Evolutionary conservation across 1,284 basidiomycete species (phyloP).

Genomic region (Cronartium quercuum): DNA sequence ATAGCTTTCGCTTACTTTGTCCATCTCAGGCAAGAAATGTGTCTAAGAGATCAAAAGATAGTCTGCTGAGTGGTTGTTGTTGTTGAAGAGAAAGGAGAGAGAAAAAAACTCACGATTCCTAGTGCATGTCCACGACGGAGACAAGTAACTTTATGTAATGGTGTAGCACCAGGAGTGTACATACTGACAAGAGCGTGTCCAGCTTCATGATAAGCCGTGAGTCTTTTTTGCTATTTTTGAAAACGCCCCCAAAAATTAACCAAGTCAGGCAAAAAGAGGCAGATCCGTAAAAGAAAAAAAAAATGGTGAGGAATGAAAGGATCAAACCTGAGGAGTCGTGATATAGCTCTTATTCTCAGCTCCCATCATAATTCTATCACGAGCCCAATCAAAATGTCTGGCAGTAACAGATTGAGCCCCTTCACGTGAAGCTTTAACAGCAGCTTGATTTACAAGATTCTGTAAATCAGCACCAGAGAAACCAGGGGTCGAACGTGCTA

Average conservation of each 20-base stretch:
- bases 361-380: conserved; percentile 91
- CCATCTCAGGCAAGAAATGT: conserved; percentile 74
- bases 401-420: conserved; percentile 64
- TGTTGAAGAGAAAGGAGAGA: background rate
- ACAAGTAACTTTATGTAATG: conserved; percentile 91
- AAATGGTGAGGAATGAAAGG: background rate
- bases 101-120: conserved; percentile 62
- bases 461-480: conserved; percentile 88
- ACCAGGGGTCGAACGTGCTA: conserved; percentile 83
- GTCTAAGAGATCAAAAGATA: conserved; percentile 51
- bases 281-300: background rate
- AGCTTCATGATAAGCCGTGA: conserved; percentile 93
- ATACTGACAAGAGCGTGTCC: conserved; percentile 85
- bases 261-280: background rate
- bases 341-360: conserved; percentile 81
- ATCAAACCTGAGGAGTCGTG: conserved; percentile 73
- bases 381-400: conserved; percentile 87
- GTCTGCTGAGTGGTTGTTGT: no score
- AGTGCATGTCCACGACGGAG: conserved; percentile 86
- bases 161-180: conserved; percentile 86
- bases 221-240: conserved; percentile 24
- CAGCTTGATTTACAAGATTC: conserved; percentile 87
- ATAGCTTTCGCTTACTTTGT: conserved; percentile 52
- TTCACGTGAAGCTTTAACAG: conserved; percentile 83
- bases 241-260: background rate